Percentiles rank a stretch among this genome's conserved stretches.
Evolutionary conservation across 768 basidiomycete species (phyloP).

Genomic region (Artomyces pyxidatus): DNA sequence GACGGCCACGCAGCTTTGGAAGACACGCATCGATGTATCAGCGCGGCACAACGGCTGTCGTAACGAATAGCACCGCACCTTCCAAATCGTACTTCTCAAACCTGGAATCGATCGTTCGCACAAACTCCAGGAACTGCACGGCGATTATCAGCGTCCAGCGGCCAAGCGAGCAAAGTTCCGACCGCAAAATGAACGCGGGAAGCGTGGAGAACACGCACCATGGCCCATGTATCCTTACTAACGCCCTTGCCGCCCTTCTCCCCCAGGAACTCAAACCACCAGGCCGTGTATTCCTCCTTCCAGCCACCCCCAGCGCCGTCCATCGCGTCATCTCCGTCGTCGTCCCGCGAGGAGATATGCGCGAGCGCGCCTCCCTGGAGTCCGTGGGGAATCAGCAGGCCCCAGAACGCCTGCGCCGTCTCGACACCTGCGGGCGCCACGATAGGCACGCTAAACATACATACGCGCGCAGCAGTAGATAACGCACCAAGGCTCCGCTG

Average conservation of each 20-base stretch:
- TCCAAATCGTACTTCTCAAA: conserved; percentile 72
- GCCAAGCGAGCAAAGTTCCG: background rate
- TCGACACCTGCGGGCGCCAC: conserved; percentile 42
- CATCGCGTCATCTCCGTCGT: conserved; percentile 33
- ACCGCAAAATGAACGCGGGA: background rate
- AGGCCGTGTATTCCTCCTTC: conserved; percentile 50
- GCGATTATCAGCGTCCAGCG: background rate
- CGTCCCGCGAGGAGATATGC: conserved; percentile 33
- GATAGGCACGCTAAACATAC: background rate
- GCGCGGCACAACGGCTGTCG: conserved; percentile 1
- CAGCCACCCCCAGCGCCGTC: conserved; percentile 39
- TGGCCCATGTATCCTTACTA: conserved; percentile 84
- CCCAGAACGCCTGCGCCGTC: conserved; percentile 71
- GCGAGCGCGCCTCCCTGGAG: conserved; percentile 57
- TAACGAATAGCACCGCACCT: conserved; percentile 32
- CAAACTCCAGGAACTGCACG: conserved; percentile 67
- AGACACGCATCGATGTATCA: conserved; percentile 6
- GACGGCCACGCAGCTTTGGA: conserved; percentile 91
- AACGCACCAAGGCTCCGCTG: conserved; percentile 71
- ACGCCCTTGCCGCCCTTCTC: conserved; percentile 65
- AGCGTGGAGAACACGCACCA: conserved; percentile 41
- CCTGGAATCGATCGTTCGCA: conserved; percentile 62
- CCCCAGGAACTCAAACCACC: conserved; percentile 76
- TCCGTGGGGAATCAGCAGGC: conserved; percentile 65
- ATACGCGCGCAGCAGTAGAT: background rate